Base-by-base conservation (phyloP, 805 yeast genomes). In the Ogataea salicorniae region DNA sequence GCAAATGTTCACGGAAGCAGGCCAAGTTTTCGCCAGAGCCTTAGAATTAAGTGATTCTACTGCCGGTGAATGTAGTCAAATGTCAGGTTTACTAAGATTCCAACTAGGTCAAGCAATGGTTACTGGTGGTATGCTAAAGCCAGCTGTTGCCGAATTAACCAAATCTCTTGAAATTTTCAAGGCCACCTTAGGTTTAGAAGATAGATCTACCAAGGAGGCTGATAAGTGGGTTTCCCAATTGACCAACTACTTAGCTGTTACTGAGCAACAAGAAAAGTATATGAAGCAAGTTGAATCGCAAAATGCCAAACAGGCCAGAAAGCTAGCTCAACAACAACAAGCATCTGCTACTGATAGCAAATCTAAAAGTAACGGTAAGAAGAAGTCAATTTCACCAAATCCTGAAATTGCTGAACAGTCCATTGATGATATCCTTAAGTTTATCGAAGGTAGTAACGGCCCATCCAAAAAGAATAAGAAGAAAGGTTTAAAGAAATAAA, bases 391-490 rank as follows among this genome's bases (percentile, higher is more conserved):
- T 23, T 56, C 62, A 39, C 65, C 74, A 36, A 71, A 75, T 55
- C 80, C 85, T 16, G 78, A 76, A 34, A 71, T 86, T 51, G 83
- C 86, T 7, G 68, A 72, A 46, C 76, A 82, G 64, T 80, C 88
- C 17, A 76, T 87, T 45, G 92, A 84, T 46, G 95, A 85, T 50
- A 74, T 87, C 49, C 69, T 87, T 67, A 73, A 74, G 50, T 87
- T 80, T 60, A 84, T 87, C 59, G 84, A 83, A 63, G 92, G 92
- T 44, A 60, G 59, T n/a, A 45, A 51, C 14, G 46, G 56, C 20
- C 50, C 55, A 20, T 50, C 62, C 16, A 64, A 64, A 43, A 64
- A 67, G 53, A 61, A 61, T 49, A 58, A 53, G 45, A 62, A 63
- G 51, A 56, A 57, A 45, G 60, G 57, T 16, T 45, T 43, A n/a